Conservation (phyloP, 2,329 filamentous ascomycete species). For the Aspergillus proliferans region DNA sequence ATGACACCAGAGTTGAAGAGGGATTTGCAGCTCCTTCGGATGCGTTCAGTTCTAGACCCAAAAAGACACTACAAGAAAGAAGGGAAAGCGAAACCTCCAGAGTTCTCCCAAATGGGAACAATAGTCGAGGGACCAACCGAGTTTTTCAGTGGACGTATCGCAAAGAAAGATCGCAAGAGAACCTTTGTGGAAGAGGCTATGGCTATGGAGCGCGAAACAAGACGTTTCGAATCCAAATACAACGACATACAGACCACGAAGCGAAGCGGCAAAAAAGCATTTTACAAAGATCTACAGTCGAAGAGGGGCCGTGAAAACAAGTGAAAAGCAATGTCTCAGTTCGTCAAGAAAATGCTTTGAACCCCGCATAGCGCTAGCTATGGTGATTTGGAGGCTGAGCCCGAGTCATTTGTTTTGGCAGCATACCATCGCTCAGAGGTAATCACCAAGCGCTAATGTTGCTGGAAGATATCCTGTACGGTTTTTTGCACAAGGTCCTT, state of each 20-base stretch:
- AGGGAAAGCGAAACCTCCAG: conserved; percentile 63
- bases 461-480: conserved; percentile 24
- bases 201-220: conserved; percentile 56
- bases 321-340: conserved; percentile 9
- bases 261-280: conserved; percentile 78
- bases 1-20: conserved; percentile 79
- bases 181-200: conserved; percentile 83
- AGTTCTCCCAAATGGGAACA: conserved; percentile 83
- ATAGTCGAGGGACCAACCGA: conserved; percentile 85
- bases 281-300: conserved; percentile 73
- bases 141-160: conserved; percentile 72
- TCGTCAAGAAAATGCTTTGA: background rate
- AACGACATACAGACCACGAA: conserved; percentile 75
- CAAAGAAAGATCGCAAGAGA: conserved; percentile 79
- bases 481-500: conserved; percentile 33
- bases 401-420: background rate
- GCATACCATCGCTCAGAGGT: background rate
- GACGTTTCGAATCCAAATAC: conserved; percentile 82
- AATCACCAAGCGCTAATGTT: conserved; percentile 1
- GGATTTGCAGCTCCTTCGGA: conserved; percentile 81
- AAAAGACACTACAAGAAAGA: conserved; percentile 92
- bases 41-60: conserved; percentile 81
- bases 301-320: conserved; percentile 39
- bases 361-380: background rate
- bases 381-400: too few species aligned